A percentile compares a stretch with the other conserved stretches of the same genome.
phyloP scores from a whole-genome alignment of 2,329 filamentous ascomycete genomes.

The Mycogone perniciosa region DNA sequence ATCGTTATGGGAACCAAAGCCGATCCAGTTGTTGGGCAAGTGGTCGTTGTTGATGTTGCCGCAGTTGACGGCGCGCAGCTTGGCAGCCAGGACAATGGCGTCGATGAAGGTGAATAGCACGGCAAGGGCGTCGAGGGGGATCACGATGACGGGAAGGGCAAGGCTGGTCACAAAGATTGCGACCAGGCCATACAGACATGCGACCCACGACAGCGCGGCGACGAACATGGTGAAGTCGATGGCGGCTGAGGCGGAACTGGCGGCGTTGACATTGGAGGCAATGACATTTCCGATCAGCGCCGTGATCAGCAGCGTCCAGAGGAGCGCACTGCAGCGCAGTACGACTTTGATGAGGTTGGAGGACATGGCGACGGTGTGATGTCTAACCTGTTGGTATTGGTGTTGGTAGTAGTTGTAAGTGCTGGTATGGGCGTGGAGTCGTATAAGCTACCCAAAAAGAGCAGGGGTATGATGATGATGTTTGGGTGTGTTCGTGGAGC shows the following conservation, averaged over 20 bases:
- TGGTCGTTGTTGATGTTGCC: slow-evolving; percentile 37
- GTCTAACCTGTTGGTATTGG: background rate
- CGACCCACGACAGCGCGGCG: slow-evolving; percentile 58
- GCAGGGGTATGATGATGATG: no score
- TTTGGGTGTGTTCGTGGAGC: no score
- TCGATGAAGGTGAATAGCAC: slow-evolving; percentile 64
- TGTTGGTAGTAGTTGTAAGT: background rate
- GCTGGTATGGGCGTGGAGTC: no score
- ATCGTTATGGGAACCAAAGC: slow-evolving; percentile 52
- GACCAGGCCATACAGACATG: slow-evolving; percentile 55
- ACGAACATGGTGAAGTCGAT: slow-evolving; percentile 66
- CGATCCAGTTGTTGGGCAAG: slow-evolving; percentile 47
- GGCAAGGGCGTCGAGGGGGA: slow-evolving; percentile 52
- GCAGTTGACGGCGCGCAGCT: slow-evolving; percentile 64
- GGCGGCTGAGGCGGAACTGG: slow-evolving; percentile 37
- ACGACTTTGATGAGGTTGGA: slow-evolving; percentile 36
- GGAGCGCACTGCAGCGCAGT: slow-evolving; percentile 43
- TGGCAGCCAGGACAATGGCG: slow-evolving; percentile 63
- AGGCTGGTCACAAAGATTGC: slow-evolving; percentile 48
- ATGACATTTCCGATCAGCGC: slow-evolving; percentile 55
- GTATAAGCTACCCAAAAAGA: no score
- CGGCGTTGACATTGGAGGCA: slow-evolving; percentile 40
- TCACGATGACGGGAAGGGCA: slow-evolving; percentile 44
- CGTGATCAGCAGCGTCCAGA: slow-evolving; percentile 48
- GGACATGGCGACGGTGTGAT: slow-evolving; percentile 18